Evolutionary conservation across 768 basidiomycete species (phyloP).

Genomic region (Rhodotorula diobovata): DNA sequence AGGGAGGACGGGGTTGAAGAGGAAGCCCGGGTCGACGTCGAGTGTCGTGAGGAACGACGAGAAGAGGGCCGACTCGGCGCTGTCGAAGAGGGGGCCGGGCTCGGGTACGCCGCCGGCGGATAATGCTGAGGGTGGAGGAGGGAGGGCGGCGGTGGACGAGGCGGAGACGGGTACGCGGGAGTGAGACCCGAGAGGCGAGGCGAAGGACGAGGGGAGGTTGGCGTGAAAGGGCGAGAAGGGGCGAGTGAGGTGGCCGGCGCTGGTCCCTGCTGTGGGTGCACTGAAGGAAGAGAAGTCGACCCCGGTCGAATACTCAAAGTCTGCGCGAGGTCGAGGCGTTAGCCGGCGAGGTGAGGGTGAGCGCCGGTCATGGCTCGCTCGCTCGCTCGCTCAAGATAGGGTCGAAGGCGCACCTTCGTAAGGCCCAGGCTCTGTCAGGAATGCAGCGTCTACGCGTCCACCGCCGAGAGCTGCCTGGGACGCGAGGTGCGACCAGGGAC

Average conservation of each 20-base stretch:
- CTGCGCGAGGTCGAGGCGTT: not conserved
- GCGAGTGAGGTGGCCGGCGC: not conserved
- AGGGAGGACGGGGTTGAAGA: constrained; percentile 37
- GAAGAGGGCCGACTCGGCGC: constrained; percentile 25
- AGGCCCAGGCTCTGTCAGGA: constrained; percentile 8
- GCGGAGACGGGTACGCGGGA: not conserved
- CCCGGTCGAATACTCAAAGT: constrained; percentile 22
- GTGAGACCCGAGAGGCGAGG: not conserved
- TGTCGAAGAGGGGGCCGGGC: constrained; percentile 24
- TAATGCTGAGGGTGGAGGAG: not conserved
- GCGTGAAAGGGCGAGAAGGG: constrained; percentile 8
- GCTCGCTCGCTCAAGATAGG: not conserved
- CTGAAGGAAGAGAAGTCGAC: not conserved
- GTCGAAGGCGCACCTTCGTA: constrained; percentile 13
- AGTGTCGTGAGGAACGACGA: constrained; percentile 29
- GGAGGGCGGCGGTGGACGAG: too few relatives aligned
- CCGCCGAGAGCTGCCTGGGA: constrained; percentile 1
- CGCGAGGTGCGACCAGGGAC: not conserved
- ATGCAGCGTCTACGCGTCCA: constrained; percentile 8
- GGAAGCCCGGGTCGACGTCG: constrained; percentile 29
- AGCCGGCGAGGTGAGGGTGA: too few relatives aligned
- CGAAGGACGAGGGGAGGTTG: not conserved
- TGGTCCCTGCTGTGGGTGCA: not conserved
- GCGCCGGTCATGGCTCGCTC: too few relatives aligned
- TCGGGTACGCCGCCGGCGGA: not conserved